These are phyloP conservation scores for Juncus effusus DNA, from an alignment of 176 grass and related monocot species.

Conservation along the genomic window DNA sequence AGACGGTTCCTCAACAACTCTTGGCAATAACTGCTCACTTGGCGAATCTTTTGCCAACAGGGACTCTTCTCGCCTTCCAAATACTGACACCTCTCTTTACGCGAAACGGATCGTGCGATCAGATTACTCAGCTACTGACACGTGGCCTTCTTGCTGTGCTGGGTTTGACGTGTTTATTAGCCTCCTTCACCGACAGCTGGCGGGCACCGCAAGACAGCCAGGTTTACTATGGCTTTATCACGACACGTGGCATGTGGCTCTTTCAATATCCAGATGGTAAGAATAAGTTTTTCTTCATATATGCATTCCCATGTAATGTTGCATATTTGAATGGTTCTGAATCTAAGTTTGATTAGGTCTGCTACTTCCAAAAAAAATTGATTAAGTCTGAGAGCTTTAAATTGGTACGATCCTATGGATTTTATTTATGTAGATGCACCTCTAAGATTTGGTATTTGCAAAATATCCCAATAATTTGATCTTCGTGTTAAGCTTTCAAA, in stretches of 20 bases:
- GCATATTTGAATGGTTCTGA: no score
- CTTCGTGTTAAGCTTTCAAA: no score
- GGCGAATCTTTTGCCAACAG: conserved; percentile 75
- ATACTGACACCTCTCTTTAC: conserved; percentile 73
- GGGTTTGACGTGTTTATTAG: conserved; percentile 48
- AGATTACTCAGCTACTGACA: conserved; percentile 35
- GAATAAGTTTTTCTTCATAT: not conserved
- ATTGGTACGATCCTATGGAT: no score
- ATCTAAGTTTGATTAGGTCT: no score
- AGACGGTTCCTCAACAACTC: conserved; percentile 45
- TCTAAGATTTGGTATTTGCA: no score
- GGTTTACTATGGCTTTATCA: conserved; percentile 72
- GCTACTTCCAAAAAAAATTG: no score
- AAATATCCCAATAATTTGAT: no score
- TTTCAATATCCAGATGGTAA: conserved; percentile 44
- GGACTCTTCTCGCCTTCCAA: conserved; percentile 81
- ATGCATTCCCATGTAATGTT: no score
- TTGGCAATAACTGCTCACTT: conserved; percentile 48
- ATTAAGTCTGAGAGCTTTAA: no score
- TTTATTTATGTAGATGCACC: no score
- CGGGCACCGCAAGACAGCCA: conserved; percentile 25
- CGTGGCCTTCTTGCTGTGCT: conserved; percentile 39
- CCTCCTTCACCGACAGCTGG: conserved; percentile 71
- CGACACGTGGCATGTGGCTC: conserved; percentile 58
- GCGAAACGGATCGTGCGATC: conserved; percentile 74